Base-by-base conservation (phyloP, 2,329 filamentous ascomycete species). In the Arthroderma sp. region DNA sequence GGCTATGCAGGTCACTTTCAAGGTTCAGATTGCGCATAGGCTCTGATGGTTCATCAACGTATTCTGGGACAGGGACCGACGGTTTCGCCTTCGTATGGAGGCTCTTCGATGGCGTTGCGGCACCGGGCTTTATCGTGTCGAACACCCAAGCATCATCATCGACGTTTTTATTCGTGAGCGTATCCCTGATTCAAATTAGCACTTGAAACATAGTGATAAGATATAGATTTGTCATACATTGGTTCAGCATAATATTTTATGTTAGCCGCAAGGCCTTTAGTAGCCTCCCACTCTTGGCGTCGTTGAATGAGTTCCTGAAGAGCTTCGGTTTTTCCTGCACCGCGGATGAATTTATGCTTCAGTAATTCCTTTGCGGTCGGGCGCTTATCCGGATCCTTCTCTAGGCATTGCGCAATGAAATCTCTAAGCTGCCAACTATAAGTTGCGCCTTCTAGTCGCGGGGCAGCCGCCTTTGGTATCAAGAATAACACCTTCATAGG, bases 211-310 rank as follows among this genome's bases (percentile, higher is more conserved):
- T 39, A 15, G 21, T 7, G 35, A 31, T 3, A 15, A 6, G 8
- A 55, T 2, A 39, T n/a, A 2, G n/a, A 37, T 31, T 25, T 13
- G 31, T 52, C 1, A 61, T 71, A 81, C 77, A 97, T 77, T 2
- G 91, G 95, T 74, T 97, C 91, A 65, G 95, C 91, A 71, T 97
- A 97, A 72, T 91, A 95, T 65, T 87, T 87, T 1, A 86, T 81
- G 66, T 88, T 86, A 58, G 80, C 82, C 55, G 82, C 81, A 58
- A 83, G 79, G 60, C 82, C 84, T 62, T 83, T 82, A 61, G 84
- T 83, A 47, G 85, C 85, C 68, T 95, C 89, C 75, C 82, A 95
- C 69, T 87, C 83, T 66, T 91, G 87, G 66, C 86, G 87, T 61
- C 88, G 84, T 64, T 71, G 83, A 58, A 97, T 86, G 55, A 98